Percentiles rank a stretch among this genome's conserved stretches.
phyloP scores from a whole-genome alignment of 2,329 filamentous ascomycete species.

The Stagonosporopsis tanaceti region DNA sequence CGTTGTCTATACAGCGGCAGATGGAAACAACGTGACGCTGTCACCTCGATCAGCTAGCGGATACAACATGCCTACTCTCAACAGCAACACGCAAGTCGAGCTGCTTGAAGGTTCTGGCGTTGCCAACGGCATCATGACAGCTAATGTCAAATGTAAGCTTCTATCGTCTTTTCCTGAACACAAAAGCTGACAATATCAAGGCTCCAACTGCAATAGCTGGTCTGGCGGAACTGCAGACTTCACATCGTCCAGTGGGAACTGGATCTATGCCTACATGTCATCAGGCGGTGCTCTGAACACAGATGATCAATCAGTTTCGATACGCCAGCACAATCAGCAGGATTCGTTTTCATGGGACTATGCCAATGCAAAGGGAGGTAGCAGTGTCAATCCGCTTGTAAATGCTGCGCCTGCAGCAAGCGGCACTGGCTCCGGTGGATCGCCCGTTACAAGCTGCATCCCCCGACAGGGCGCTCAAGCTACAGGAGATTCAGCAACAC shows the following conservation, averaged over 20 bases:
- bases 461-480: conserved; percentile 35
- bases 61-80: conserved; percentile 53
- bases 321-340: conserved; percentile 56
- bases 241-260: conserved; percentile 52
- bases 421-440: conserved; percentile 20
- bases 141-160: conserved; percentile 61
- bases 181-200: conserved; percentile 36
- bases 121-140: conserved; percentile 60
- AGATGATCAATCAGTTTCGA: conserved; percentile 53
- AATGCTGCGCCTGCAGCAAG: conserved; percentile 32
- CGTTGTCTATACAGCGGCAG: conserved; percentile 62
- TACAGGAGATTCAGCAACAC: conserved; percentile 14
- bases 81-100: conserved; percentile 54
- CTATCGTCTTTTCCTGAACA: no score
- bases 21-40: conserved; percentile 64
- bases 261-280: conserved; percentile 60
- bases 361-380: conserved; percentile 59
- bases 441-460: conserved; percentile 38
- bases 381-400: conserved; percentile 54
- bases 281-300: conserved; percentile 58
- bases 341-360: conserved; percentile 58
- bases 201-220: conserved; percentile 63
- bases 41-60: conserved; percentile 61
- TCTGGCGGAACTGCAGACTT: conserved; percentile 61
- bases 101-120: conserved; percentile 64